Evolutionary conservation across 495 filamentous ascomycete genomes (phyloP), one percentile per base, ranked within the genome.

Genomic region (Neurospora hispaniola): DNA sequence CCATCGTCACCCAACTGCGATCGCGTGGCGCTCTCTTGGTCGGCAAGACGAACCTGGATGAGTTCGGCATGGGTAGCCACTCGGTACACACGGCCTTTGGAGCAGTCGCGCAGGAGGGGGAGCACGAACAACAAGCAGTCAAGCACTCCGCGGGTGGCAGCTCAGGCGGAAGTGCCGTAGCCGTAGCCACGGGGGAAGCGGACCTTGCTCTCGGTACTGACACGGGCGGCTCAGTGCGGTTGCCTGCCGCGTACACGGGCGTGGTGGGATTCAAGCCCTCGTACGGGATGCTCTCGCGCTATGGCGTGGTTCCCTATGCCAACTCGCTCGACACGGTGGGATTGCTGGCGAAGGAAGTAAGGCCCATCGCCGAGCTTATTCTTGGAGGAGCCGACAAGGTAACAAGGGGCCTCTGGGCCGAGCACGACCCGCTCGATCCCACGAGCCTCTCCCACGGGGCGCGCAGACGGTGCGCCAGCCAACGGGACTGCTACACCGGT

Each of bases 41-140:
- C 18, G 91, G 91, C 9, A 98, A 97, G 80, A 94, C 94, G 0
- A 97, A 97, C 80, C 85, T 99, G 76, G 96, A 99, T 84, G 96
- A 98, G 79, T 99, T 98, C 82, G 96, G 96, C 27, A 99, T 99
- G 96, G 96, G 96, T 44, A 96, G 94, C 12, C 92, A 98, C 82
- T 93, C 93, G 18, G 87, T 85, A 3, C 82, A 94, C 78, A 96
- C 94, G 23, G 79, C 80, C 71, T 91, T 91, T 78, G 94, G 92
- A 5, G 76, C 88, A 27, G 92, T 96, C 27, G 44, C 76, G 4
- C 85, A 84, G 31, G 59, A 69, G 12, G 5, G 40, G 44, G 66
- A 23, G 42, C 42, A 14, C 40, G 66, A 18, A 54, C 42, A 16
- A 69, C 39, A 35, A 70, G n/a, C 40, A 44, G 71, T 35, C n/a